Percentiles rank a stretch among this genome's conserved stretches.
Evolutionary conservation across 768 basidiomycete species (phyloP).

Genomic region (Calocera viscosa): DNA sequence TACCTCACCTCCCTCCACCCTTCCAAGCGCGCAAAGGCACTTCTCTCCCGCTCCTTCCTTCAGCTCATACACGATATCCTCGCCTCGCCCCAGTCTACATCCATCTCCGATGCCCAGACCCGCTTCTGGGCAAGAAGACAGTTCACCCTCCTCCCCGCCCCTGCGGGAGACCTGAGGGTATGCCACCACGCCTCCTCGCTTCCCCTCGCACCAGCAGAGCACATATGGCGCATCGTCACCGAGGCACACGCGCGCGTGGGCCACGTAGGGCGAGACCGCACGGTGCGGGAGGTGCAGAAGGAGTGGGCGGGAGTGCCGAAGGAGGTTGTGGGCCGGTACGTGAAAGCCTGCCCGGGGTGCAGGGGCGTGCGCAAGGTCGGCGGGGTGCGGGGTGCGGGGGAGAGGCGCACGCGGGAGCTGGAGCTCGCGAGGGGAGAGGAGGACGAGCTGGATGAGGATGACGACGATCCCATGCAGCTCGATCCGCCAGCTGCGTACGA

Average conservation of each 20-base stretch:
- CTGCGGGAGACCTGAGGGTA: neutral
- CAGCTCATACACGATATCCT: neutral
- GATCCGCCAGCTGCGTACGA: neutral
- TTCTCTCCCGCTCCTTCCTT: neutral
- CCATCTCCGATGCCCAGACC: neutral
- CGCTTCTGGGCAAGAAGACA: neutral
- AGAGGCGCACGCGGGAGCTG: neutral
- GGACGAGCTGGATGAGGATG: neutral
- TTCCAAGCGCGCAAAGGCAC: neutral
- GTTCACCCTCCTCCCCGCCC: neutral
- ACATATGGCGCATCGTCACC: slow-evolving; percentile 1
- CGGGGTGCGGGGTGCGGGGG: neutral
- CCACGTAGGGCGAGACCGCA: neutral
- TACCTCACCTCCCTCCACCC: slow-evolving; percentile 8
- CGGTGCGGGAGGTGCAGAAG: neutral
- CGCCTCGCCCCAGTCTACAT: neutral
- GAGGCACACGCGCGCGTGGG: neutral
- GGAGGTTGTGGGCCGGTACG: neutral
- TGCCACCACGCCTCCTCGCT: neutral
- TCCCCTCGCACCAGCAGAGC: neutral
- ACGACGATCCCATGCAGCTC: neutral
- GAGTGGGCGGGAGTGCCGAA: neutral
- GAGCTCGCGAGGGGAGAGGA: neutral
- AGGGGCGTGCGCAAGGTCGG: neutral
- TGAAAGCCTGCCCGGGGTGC: neutral